phyloP scores from a whole-genome alignment of 805 yeast genomes.

The Pichia ethanolica region DNA sequence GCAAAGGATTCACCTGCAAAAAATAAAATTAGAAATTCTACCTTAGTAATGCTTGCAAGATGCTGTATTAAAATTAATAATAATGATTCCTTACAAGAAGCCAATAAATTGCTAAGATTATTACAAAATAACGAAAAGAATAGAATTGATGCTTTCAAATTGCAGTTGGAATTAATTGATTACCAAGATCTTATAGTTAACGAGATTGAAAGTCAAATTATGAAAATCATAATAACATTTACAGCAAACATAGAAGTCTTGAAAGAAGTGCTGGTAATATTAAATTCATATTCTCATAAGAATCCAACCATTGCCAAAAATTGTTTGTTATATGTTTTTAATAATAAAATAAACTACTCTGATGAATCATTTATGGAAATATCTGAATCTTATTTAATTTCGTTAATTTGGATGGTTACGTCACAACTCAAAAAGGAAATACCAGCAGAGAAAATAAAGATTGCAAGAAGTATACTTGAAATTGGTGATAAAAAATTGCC shows the following conservation, averaged over 20 bases:
- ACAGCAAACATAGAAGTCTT: slow-evolving; percentile 16
- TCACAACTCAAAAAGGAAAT: slow-evolving; percentile 15
- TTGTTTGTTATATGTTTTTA: slow-evolving; percentile 30
- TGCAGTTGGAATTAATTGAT: slow-evolving; percentile 22
- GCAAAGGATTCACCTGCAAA: slow-evolving; percentile 7
- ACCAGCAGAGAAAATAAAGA: slow-evolving; percentile 8
- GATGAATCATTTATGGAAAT: background rate
- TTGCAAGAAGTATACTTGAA: slow-evolving; percentile 19
- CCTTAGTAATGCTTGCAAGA: slow-evolving; percentile 22
- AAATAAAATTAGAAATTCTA: slow-evolving; percentile 16
- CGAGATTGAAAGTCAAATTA: slow-evolving; percentile 25
- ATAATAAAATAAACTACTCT: slow-evolving; percentile 22
- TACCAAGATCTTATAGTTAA: slow-evolving; percentile 7
- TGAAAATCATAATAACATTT: slow-evolving; percentile 31
- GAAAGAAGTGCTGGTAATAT: slow-evolving; percentile 5
- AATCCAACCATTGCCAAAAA: slow-evolving; percentile 24
- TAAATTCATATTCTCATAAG: slow-evolving; percentile 13
- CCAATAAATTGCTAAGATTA: slow-evolving; percentile 16
- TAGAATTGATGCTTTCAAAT: slow-evolving; percentile 26
- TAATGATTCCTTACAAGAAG: slow-evolving; percentile 10
- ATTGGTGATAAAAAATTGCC: slow-evolving; percentile 23
- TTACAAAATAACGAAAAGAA: slow-evolving; percentile 23
- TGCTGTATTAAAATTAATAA: slow-evolving; percentile 22
- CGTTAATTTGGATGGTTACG: slow-evolving; percentile 18
- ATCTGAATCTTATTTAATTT: slow-evolving; percentile 11